Base-by-base conservation (phyloP, 176 grass and related monocot genomes). In the Oryza nivara region DNA sequence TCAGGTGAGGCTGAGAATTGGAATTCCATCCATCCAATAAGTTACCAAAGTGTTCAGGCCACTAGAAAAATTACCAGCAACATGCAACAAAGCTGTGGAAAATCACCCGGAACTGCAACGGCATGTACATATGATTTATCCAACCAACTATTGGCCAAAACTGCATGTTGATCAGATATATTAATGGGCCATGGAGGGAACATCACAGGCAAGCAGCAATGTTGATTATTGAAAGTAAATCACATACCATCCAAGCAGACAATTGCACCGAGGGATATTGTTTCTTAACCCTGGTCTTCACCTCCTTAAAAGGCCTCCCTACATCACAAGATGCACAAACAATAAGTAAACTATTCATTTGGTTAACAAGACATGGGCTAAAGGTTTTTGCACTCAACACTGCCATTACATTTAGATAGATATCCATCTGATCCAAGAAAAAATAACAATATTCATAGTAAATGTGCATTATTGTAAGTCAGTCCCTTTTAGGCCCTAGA, bases 101-200 rank as follows among this genome's bases (percentile, higher is more conserved):
- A 75, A 98, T 86, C 47, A 98, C 95, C 16, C 95, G 92, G 28
- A 95, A 86, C 63, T 98, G 92, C n/a, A 95, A 82, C 9, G 95
- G 91, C 76, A 98, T 94, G 71, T 95, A 95, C 70, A 79, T 82
- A 85, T 98, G 83, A 82, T 98, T 98, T 88, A 98, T 89, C 95
- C 95, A 98, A 43, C 92, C 80, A 22, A 98, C 73, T 79, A 92
- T 88, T 20, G 95, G 92, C 95, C 95, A 95, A 81, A 98, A 98
- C 95, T 95, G 89, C 58, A 63, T 23, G 76, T 67, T 30, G 16
- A 84, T 28, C 13, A 19, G 35, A 83, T 35, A 30, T 74, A 67
- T 58, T 70, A 72, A 75, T 30, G 68, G 30, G 32, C 4, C 3
- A 1, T 67, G 45, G 26, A 68, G 16, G 13, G 19, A 67, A 65